These are phyloP conservation scores for Nemania diffusa DNA, from an alignment of 2,329 filamentous ascomycete species.

Conservation along the genomic window DNA sequence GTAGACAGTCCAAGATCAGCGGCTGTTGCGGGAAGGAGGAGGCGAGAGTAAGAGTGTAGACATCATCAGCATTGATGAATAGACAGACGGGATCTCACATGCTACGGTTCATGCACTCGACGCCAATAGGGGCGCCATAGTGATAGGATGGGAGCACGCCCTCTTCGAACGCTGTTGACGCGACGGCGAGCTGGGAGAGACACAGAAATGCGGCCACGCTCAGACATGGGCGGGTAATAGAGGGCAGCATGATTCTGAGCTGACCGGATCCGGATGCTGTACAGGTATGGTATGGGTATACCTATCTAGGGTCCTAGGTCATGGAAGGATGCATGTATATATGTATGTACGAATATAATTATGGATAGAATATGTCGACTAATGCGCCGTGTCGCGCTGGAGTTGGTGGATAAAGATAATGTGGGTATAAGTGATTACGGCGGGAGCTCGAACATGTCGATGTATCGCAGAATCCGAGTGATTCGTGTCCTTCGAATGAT, in stretches of 20 bases:
- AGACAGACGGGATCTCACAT: slow-evolving; percentile 61
- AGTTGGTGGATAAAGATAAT: not conserved
- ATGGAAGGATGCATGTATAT: slow-evolving; percentile 26
- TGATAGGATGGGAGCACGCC: slow-evolving; percentile 68
- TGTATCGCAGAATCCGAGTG: not conserved
- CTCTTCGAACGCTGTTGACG: slow-evolving; percentile 47
- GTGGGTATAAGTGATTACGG: slow-evolving; percentile 6
- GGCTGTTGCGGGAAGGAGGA: not conserved
- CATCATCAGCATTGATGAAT: not conserved
- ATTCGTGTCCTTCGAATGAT: not conserved
- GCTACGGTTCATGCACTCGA: slow-evolving; percentile 79
- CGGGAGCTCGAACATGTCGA: slow-evolving; percentile 30
- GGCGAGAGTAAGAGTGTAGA: not conserved
- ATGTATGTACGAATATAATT: not conserved
- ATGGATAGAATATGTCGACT: not conserved
- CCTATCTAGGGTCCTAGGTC: no score
- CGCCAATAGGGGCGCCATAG: slow-evolving; percentile 73
- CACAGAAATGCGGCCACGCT: slow-evolving; percentile 34
- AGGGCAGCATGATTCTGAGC: slow-evolving; percentile 41
- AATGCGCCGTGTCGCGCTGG: not conserved
- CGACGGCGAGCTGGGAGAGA: slow-evolving; percentile 31
- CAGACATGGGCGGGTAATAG: slow-evolving; percentile 36
- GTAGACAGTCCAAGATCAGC: slow-evolving; percentile 8
- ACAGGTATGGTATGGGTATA: not conserved
- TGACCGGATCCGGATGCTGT: slow-evolving; percentile 15